Evolutionary conservation across 2,329 filamentous ascomycete species (phyloP).

Genomic region (Boeremia exigua): DNA sequence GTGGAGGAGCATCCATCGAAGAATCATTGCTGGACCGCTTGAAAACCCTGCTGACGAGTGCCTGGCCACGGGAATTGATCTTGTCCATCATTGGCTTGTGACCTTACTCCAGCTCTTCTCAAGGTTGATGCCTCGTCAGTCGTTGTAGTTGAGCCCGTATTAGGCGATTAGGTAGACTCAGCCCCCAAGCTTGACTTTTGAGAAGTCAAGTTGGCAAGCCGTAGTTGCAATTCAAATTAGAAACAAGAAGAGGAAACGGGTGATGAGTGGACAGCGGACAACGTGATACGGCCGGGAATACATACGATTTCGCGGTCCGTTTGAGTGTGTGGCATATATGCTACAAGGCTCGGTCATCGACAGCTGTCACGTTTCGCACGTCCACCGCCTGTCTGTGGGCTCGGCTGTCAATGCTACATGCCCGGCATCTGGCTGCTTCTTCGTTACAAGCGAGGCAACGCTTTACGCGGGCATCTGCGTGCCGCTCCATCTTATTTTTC

Average conservation of each 20-base stretch:
- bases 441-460: conserved; percentile 20
- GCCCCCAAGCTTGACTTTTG: conserved; percentile 7
- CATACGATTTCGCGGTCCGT: conserved; percentile 22
- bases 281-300: conserved; percentile 22
- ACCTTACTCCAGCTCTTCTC: background rate
- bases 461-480: conserved; percentile 29
- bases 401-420: conserved; percentile 40
- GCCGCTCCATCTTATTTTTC: conserved; percentile 21
- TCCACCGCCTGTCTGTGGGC: conserved; percentile 19
- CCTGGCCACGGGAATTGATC: conserved; percentile 14
- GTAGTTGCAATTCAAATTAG: conserved; percentile 11
- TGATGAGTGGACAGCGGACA: conserved; percentile 11
- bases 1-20: conserved; percentile 15
- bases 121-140: background rate
- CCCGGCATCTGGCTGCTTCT: conserved; percentile 30
- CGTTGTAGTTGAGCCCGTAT: background rate
- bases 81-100: conserved; percentile 18
- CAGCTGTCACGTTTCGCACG: conserved; percentile 33
- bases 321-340: conserved; percentile 23
- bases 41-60: conserved; percentile 20
- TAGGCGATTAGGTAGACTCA: conserved; percentile 10
- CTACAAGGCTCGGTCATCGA: conserved; percentile 27
- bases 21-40: conserved; percentile 16
- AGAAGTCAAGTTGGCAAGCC: conserved; percentile 16
- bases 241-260: conserved; percentile 15